Evolutionary conservation across 2,329 filamentous ascomycete genomes (phyloP), one percentile per base, ranked within the genome.

Genomic region (Cadophora malorum): DNA sequence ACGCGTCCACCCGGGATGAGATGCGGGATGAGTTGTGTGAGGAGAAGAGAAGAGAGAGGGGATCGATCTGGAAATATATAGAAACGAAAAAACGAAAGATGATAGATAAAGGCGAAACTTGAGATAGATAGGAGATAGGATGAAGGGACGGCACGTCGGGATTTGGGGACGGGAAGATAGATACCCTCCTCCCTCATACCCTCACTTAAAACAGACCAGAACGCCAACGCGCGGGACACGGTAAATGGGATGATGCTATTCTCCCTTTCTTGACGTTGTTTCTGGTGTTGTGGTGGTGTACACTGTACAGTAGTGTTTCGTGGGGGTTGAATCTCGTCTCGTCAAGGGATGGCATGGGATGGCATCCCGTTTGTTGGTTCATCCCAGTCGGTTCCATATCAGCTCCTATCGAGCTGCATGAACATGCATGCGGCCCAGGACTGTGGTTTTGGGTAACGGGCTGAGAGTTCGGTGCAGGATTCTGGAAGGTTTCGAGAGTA

Each of bases 341-440:
- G 12, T 5, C 12, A 45, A 45, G 41, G 41, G 21, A 52, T 52
- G 23, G 25, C 9, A 25, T 25, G 9, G 10, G 21, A 14, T n/a
- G 21, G 23, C 10, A 28, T 25, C 2, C 35, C 35, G 35, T 45
- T 45, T 45, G 41, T 23, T 25, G 25, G 52, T 56, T 56, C 33
- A 23, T 58, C 55, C n/a, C 33, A 58, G n/a, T 23, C n/a, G 41
- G 1, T 12, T 38, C 5, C 56, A 25, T 45, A 9, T 38, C 35
- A 25, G n/a, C 41, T 19, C n/a, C 7, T 59, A 59, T 59, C 56
- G 19, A 41, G 56, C 56, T 59, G 56, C 56, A 62, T 62, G 58
- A 38, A 14, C 12, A 47, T 41, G 12, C 38, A 45, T 28, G 25
- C 58, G 59, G 59, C 59, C 59, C 59, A 62, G 41, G 10, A 45